These are phyloP conservation scores for Amyloporia xantha DNA, from an alignment of 768 basidiomycete species.

Conservation along the genomic window DNA sequence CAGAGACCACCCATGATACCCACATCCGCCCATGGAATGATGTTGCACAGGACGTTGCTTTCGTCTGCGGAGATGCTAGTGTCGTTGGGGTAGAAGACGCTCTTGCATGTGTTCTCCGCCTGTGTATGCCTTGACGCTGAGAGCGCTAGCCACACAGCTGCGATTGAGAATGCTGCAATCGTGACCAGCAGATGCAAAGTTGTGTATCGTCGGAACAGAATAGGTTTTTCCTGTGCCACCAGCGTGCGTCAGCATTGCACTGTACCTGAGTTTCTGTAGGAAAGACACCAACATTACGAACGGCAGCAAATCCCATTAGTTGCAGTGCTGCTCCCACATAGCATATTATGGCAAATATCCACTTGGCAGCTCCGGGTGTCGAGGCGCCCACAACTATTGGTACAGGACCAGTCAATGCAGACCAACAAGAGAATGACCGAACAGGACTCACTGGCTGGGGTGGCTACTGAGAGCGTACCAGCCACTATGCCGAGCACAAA, in stretches of 20 bases:
- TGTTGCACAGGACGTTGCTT: slow-evolving; percentile 72
- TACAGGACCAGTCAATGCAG: background rate
- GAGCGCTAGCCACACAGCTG: slow-evolving; percentile 75
- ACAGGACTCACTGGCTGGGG: slow-evolving; percentile 62
- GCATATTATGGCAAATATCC: slow-evolving; percentile 69
- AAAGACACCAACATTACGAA: slow-evolving; percentile 51
- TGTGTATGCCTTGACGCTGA: slow-evolving; percentile 72
- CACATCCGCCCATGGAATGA: slow-evolving; percentile 89
- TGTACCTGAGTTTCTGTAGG: background rate
- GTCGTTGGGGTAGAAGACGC: slow-evolving; percentile 43
- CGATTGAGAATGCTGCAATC: slow-evolving; percentile 62
- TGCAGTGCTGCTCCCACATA: slow-evolving; percentile 75
- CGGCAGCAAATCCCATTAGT: slow-evolving; percentile 79
- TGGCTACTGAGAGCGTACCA: slow-evolving; percentile 69
- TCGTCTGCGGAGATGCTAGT: slow-evolving; percentile 34
- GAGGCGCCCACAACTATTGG: slow-evolving; percentile 75
- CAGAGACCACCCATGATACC: slow-evolving; percentile 90
- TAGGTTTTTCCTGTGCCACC: slow-evolving; percentile 55
- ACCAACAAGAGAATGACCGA: background rate
- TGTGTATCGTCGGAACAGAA: slow-evolving; percentile 60
- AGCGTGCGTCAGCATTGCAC: background rate
- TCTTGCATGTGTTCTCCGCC: slow-evolving; percentile 62
- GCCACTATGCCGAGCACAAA: slow-evolving; percentile 56
- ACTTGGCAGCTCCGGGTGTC: slow-evolving; percentile 69
- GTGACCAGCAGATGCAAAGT: slow-evolving; percentile 54